Evolutionary conservation across 441 rosid genomes (phyloP).

Genomic region (Manihot esculenta): DNA sequence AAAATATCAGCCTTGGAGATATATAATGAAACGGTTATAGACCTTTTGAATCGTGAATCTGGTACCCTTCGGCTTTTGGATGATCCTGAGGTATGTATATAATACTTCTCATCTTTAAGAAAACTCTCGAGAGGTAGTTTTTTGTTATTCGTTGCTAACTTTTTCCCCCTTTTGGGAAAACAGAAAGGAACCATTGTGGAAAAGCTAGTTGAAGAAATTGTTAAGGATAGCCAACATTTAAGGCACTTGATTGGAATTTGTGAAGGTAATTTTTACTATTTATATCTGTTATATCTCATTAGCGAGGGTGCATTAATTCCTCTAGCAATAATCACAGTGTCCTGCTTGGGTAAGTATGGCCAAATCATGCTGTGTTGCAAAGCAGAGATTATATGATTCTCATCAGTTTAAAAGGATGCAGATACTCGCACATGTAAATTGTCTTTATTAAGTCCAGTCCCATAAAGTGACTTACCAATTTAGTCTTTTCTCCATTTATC

Average conservation of each 20-base stretch:
- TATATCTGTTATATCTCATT: not conserved
- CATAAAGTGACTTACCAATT: not conserved
- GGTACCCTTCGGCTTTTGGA: slow-evolving; percentile 86
- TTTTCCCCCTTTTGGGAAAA: slow-evolving; percentile 23
- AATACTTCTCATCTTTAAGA: not conserved
- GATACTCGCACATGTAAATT: not conserved
- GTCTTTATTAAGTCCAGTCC: not conserved
- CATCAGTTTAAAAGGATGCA: not conserved
- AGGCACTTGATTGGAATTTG: slow-evolving; percentile 73
- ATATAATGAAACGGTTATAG: slow-evolving; percentile 82
- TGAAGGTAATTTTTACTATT: slow-evolving; percentile 54
- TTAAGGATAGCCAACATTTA: slow-evolving; percentile 67
- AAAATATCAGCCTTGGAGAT: slow-evolving; percentile 92
- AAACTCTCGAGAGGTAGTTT: not conserved
- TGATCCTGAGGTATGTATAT: slow-evolving; percentile 81
- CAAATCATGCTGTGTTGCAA: not conserved
- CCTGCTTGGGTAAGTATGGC: not conserved
- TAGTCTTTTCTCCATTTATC: not conserved
- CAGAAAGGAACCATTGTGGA: slow-evolving; percentile 89
- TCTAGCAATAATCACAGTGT: not conserved
- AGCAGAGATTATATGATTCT: not conserved
- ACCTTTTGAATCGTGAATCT: slow-evolving; percentile 76
- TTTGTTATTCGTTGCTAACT: slow-evolving; percentile 5
- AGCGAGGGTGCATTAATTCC: not conserved
- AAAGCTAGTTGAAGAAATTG: slow-evolving; percentile 76